phyloP scores from a whole-genome alignment of 306 rosid species.

The Urtica urens region DNA sequence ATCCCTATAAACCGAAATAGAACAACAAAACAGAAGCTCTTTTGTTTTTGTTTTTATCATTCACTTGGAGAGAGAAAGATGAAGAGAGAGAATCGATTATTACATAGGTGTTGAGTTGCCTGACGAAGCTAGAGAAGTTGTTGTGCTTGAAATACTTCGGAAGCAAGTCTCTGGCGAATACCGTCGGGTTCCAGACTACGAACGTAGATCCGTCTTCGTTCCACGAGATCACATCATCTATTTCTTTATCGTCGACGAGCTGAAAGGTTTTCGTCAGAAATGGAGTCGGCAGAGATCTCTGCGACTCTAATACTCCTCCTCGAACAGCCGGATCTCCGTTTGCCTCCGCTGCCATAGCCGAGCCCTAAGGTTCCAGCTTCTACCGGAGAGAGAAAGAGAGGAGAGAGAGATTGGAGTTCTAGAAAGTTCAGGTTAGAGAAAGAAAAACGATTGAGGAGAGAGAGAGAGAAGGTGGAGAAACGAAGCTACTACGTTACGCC shows the following conservation, averaged over 20 bases:
- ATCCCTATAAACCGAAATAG: conserved; percentile 34
- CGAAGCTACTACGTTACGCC: conserved; percentile 37
- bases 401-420: neutral
- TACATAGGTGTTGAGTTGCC: conserved; percentile 94
- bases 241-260: conserved; percentile 61
- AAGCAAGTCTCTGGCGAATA: conserved; percentile 76
- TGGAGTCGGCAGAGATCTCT: conserved; percentile 65
- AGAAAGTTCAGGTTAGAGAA: neutral
- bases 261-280: conserved; percentile 65
- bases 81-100: neutral
- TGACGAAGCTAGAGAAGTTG: conserved; percentile 90
- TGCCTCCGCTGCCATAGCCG: conserved; percentile 26
- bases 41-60: too few relatives aligned
- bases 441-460: neutral
- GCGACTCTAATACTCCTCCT: too few relatives aligned
- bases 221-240: conserved; percentile 81
- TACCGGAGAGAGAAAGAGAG: conserved; percentile 1
- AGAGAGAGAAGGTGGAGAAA: conserved; percentile 13
- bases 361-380: neutral
- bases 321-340: conserved; percentile 14
- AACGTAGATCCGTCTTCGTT: conserved; percentile 84
- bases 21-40: neutral
- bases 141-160: conserved; percentile 84
- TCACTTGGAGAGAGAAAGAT: neutral
- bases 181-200: conserved; percentile 83